Conservation (phyloP, 2,329 filamentous ascomycete species). For the Verticillium nonalfalfae region DNA sequence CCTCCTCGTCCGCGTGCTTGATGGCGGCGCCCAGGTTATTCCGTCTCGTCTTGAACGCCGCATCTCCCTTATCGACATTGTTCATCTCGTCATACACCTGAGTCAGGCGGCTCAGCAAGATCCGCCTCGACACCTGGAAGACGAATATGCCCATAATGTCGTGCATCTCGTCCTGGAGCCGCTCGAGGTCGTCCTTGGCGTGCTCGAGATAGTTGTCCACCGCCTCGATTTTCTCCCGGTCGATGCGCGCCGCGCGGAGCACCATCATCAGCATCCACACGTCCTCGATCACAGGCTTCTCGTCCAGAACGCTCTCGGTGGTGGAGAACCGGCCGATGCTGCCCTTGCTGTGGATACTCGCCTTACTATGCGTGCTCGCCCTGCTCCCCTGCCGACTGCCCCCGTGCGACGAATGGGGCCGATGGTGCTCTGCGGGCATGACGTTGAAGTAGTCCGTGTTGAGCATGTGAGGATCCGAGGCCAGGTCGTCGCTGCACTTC, state of each 20-base stretch:
- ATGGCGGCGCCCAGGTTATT: conserved; percentile 69
- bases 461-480: conserved; percentile 56
- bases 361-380: conserved; percentile 16
- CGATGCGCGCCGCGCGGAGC: conserved; percentile 67
- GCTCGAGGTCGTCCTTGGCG: conserved; percentile 67
- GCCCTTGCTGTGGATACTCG: conserved; percentile 22
- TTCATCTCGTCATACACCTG: conserved; percentile 53
- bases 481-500: conserved; percentile 38
- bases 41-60: conserved; percentile 36
- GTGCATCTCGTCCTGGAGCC: conserved; percentile 71
- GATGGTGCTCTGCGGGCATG: conserved; percentile 38
- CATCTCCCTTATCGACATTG: conserved; percentile 37
- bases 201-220: conserved; percentile 77
- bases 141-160: conserved; percentile 82
- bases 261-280: conserved; percentile 63
- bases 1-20: conserved; percentile 71
- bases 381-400: conserved; percentile 23
- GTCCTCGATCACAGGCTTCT: conserved; percentile 53
- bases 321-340: conserved; percentile 28
- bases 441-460: conserved; percentile 78
- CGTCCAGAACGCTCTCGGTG: conserved; percentile 40
- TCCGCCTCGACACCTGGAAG: conserved; percentile 79
- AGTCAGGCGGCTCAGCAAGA: conserved; percentile 66
- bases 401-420: conserved; percentile 16
- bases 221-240: conserved; percentile 84